Evolutionary conservation across 305 asterid species (phyloP), one percentile per base, ranked within the genome.

Genomic region (Stenogyne calaminthoides): DNA sequence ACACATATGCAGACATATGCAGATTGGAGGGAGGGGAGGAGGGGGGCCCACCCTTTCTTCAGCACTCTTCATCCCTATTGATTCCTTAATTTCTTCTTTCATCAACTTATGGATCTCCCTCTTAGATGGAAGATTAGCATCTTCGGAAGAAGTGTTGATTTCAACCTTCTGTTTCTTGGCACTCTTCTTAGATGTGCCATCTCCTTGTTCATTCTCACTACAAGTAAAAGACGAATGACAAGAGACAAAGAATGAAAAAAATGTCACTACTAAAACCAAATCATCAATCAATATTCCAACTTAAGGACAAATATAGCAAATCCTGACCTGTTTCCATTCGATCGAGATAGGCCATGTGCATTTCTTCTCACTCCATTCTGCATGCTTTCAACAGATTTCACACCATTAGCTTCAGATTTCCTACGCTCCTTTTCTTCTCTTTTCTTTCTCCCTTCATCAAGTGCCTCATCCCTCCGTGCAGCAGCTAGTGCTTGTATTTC

Each of bases 401-500:
- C 56, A 64, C 82, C 78, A 62, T 69, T 55, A 69, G 84, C 78
- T 76, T 79, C 76, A 14, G 76, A 71, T 78, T 87, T 90, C 80
- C 69, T 80, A 27, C 87, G 87, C 84, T 86, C 93, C 80, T 86
- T 91, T 78, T 88, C 87, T 80, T 91, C 97, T 83, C 99, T 90
- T 83, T 83, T 88, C 91, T 86, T 90, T 80, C 86, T 85, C 73
- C 92, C 96, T 87, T 90, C 97, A 69, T 82, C 89, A 73, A 94
- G 73, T 76, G 93, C 96, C 83, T 92, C 96, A 80, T 86, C 98
- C 70, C 99, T 90, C 82, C 88, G 82, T 79, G 89, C 78, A 36
- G 99, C 97, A 76, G 95, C 80, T 79, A 94, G 88, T 67, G 99
- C 99, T 80, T 88, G 88, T 64, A 87, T 79, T 77, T 92, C 92